phyloP scores from a whole-genome alignment of 192 early-diverging fungal genomes.

The Podila horticola region DNA sequence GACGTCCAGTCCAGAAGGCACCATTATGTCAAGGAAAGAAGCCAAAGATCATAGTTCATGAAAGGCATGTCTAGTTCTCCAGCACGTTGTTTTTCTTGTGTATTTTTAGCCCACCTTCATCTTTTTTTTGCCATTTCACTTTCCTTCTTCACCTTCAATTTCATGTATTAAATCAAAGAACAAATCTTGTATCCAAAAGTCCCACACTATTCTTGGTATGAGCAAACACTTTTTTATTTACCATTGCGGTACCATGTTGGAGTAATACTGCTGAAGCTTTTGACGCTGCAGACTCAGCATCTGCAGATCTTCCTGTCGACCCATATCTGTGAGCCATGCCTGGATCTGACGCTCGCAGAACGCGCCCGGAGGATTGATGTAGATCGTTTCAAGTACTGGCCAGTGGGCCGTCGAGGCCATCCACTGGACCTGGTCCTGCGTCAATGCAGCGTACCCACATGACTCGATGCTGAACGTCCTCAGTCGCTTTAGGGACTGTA shows the following conservation, averaged over 20 bases:
- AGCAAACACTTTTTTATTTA: too few species aligned
- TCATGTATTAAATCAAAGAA: too few species aligned
- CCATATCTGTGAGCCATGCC: slow-evolving; percentile 13
- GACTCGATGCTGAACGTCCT: slow-evolving; percentile 24
- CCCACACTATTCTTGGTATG: too few species aligned
- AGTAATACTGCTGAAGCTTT: neutral
- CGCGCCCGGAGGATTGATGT: slow-evolving; percentile 12
- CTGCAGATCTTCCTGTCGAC: slow-evolving; percentile 6
- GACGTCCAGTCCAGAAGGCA: too few species aligned
- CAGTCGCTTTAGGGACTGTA: slow-evolving; percentile 7
- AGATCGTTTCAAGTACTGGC: slow-evolving; percentile 20
- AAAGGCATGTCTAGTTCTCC: too few species aligned
- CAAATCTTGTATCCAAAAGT: too few species aligned
- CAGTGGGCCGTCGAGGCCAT: slow-evolving; percentile 17
- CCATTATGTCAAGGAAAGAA: too few species aligned
- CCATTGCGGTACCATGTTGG: neutral
- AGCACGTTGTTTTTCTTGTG: too few species aligned
- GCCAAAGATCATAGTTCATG: too few species aligned
- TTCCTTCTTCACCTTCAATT: too few species aligned
- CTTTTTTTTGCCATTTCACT: too few species aligned
- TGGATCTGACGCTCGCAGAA: slow-evolving; percentile 10
- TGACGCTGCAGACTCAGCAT: neutral
- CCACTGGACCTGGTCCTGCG: slow-evolving; percentile 10
- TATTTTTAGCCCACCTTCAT: too few species aligned
- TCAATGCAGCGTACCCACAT: slow-evolving; percentile 13